Evolutionary conservation across 768 basidiomycete genomes (phyloP).

Genomic region (Amanita rimosa): DNA sequence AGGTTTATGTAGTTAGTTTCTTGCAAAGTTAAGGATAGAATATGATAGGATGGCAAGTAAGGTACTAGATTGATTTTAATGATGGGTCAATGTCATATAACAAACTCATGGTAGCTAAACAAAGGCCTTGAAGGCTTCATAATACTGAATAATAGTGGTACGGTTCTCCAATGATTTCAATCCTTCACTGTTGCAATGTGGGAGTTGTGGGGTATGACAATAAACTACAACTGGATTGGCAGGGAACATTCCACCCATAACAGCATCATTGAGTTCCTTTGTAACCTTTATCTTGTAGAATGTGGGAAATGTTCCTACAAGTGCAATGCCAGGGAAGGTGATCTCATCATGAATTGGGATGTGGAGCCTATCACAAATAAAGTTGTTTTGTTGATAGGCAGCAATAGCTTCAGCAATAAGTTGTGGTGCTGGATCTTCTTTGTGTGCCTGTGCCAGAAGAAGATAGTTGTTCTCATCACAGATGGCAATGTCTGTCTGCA

Average conservation of each 20-base stretch:
- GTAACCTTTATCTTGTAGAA: constrained; percentile 17
- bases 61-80: too few relatives aligned
- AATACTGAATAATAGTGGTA: constrained; percentile 7
- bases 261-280: constrained; percentile 8
- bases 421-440: too few relatives aligned
- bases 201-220: constrained; percentile 9
- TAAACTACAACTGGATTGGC: constrained; percentile 6
- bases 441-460: too few relatives aligned
- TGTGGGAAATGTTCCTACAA: constrained; percentile 12
- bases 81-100: too few relatives aligned
- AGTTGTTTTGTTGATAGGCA: background rate
- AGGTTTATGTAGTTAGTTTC: too few relatives aligned
- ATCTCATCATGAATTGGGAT: background rate
- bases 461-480: too few relatives aligned
- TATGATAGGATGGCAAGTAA: too few relatives aligned
- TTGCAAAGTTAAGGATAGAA: too few relatives aligned
- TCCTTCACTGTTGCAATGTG: constrained; percentile 9
- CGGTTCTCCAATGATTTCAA: constrained; percentile 13
- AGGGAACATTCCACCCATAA: constrained; percentile 4
- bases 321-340: constrained; percentile 8
- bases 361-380: background rate
- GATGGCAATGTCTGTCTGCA: too few relatives aligned
- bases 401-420: background rate
- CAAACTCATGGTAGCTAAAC: too few relatives aligned
- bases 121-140: constrained; percentile 9